A percentile compares a stretch with the other conserved stretches of the same genome.
phyloP scores from a whole-genome alignment of 1,139 yeast species.

The Suhomyces maxii region DNA sequence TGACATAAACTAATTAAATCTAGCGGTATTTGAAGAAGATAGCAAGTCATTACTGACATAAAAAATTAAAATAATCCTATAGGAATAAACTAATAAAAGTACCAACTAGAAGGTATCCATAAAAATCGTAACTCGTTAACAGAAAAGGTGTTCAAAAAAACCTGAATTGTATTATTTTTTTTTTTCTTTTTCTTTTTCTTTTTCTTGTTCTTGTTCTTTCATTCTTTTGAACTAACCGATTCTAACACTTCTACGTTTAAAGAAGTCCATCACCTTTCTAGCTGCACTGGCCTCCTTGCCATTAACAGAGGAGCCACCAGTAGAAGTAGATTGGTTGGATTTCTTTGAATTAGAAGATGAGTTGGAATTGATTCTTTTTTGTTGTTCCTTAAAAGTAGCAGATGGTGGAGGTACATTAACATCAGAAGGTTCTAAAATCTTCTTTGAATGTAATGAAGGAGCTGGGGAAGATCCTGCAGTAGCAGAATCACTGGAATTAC shows the following conservation, averaged over 20 bases:
- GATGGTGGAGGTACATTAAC: conserved; percentile 20
- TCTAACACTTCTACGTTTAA: conserved; percentile 70
- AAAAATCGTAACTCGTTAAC: conserved; percentile 6
- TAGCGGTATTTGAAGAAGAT: background rate
- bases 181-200: too few species aligned
- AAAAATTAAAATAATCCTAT: conserved; percentile 3
- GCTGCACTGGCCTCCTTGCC: conserved; percentile 69
- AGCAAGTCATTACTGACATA: conserved; percentile 7
- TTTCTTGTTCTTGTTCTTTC: too few species aligned
- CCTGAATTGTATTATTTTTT: too few species aligned
- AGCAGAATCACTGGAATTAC: conserved; percentile 4
- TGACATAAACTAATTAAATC: background rate
- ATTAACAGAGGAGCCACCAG: conserved; percentile 22
- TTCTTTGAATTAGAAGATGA: conserved; percentile 18
- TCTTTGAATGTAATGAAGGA: conserved; percentile 22
- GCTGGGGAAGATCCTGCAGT: conserved; percentile 13
- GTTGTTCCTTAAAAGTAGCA: conserved; percentile 10
- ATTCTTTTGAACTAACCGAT: conserved; percentile 16
- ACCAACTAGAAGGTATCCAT: conserved; percentile 1
- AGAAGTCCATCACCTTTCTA: conserved; percentile 76
- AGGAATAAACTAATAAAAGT: background rate
- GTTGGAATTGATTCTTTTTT: conserved; percentile 16
- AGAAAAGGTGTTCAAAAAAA: background rate
- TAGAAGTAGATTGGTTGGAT: conserved; percentile 13
- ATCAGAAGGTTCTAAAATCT: conserved; percentile 45